phyloP scores from a whole-genome alignment of 768 basidiomycete species.

The Lentinus tigrinus region DNA sequence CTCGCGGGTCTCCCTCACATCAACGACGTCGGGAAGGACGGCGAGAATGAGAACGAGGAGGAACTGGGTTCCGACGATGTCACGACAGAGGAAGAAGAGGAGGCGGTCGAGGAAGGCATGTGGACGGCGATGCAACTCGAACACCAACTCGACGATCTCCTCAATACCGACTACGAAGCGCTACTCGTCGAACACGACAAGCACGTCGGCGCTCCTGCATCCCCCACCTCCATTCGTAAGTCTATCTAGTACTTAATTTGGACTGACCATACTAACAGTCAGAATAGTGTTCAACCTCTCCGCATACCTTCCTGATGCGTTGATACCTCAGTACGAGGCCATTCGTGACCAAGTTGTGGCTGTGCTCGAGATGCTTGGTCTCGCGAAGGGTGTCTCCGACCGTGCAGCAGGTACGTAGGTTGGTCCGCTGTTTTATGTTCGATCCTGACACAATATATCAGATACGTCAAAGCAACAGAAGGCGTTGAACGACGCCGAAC shows the following conservation, averaged over 20 bases:
- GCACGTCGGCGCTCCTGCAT: constrained; percentile 49
- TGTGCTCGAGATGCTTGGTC: constrained; percentile 63
- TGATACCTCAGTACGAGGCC: constrained; percentile 71
- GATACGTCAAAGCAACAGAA: constrained; percentile 65
- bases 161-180: constrained; percentile 68
- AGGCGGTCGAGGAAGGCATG: constrained; percentile 54
- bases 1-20: constrained; percentile 70
- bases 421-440: background rate
- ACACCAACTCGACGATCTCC: constrained; percentile 51
- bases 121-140: constrained; percentile 64
- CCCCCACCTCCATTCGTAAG: constrained; percentile 50
- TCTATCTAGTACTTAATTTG: too few species aligned
- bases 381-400: constrained; percentile 43
- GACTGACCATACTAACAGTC: background rate
- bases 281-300: constrained; percentile 74
- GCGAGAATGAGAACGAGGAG: constrained; percentile 32
- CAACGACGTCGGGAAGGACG: constrained; percentile 59
- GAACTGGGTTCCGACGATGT: constrained; percentile 20
- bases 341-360: constrained; percentile 59
- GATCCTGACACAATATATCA: constrained; percentile 13
- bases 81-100: constrained; percentile 33
- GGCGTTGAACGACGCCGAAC: constrained; percentile 62
- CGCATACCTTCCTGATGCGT: constrained; percentile 81
- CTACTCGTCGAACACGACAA: constrained; percentile 79
- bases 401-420: constrained; percentile 39